Evolutionary conservation across 192 early-diverging fungal species (phyloP).

Genomic region (Podila epigama): DNA sequence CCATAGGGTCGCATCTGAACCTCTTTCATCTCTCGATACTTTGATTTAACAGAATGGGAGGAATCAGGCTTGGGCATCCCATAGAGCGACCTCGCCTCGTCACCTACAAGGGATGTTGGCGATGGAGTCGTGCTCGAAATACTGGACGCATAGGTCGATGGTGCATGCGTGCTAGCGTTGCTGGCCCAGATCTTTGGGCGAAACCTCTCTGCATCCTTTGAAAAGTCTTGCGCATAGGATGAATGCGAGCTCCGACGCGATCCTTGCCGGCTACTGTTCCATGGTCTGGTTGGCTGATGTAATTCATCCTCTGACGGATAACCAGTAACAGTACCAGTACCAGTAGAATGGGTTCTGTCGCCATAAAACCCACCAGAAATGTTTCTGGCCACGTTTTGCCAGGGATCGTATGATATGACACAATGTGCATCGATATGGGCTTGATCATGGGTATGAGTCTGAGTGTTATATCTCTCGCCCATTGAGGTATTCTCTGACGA

Average conservation of each 20-base stretch:
- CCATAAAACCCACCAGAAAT: background rate
- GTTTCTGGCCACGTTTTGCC: background rate
- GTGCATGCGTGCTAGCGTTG: too few species aligned
- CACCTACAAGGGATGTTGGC: background rate
- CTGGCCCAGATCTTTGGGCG: background rate
- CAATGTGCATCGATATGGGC: background rate
- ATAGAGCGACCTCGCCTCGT: background rate
- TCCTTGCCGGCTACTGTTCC: background rate
- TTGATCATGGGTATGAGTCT: background rate
- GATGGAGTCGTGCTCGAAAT: background rate
- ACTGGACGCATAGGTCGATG: background rate
- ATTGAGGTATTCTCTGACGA: too few species aligned
- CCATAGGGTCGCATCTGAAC: constrained; percentile 26
- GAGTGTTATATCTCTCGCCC: background rate
- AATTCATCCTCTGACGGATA: background rate
- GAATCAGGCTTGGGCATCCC: background rate
- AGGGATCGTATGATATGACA: background rate
- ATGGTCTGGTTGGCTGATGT: background rate
- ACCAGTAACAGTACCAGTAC: too few species aligned
- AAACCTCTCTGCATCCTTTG: background rate
- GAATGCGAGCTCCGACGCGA: background rate
- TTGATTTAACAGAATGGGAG: background rate
- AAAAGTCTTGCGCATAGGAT: background rate
- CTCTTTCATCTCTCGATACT: constrained; percentile 6
- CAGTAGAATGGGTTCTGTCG: background rate